Percentiles rank a stretch among this genome's conserved stretches.
Evolutionary conservation across 345 rosid genomes (phyloP).

Genomic region (Gossypium longicalyx): DNA sequence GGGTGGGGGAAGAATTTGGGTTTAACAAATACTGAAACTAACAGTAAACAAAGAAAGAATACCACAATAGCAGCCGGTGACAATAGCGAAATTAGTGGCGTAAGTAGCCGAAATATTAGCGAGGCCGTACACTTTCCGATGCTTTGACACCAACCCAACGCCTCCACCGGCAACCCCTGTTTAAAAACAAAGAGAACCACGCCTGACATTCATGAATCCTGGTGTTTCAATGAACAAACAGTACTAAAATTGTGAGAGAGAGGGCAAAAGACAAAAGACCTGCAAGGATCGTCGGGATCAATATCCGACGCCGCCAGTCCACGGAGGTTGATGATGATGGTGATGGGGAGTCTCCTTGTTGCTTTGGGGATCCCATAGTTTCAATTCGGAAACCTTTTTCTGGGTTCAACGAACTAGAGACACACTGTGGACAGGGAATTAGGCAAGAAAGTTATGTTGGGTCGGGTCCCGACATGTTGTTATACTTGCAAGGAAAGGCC

Average conservation of each 20-base stretch:
- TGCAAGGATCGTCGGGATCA: slow-evolving; percentile 59
- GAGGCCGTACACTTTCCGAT: slow-evolving; percentile 50
- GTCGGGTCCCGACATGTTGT: background rate
- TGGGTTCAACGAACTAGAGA: background rate
- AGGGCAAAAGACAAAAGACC: slow-evolving; percentile 34
- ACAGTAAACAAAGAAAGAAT: background rate
- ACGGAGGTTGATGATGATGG: slow-evolving; percentile 31
- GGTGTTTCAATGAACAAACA: background rate
- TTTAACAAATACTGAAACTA: background rate
- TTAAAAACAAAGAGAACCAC: background rate
- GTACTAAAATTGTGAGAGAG: background rate
- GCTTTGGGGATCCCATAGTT: slow-evolving; percentile 38
- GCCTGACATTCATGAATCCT: background rate
- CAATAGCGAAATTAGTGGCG: slow-evolving; percentile 67
- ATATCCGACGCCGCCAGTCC: slow-evolving; percentile 50
- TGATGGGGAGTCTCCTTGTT: slow-evolving; percentile 22
- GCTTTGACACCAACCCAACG: slow-evolving; percentile 59
- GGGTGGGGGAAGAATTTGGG: background rate
- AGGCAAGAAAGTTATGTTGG: background rate
- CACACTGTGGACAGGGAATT: background rate
- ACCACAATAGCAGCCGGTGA: slow-evolving; percentile 76
- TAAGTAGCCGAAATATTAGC: slow-evolving; percentile 58
- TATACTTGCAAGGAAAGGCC: too few species aligned
- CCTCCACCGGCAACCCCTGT: slow-evolving; percentile 70
- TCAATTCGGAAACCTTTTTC: background rate